These are phyloP conservation scores for Flaveria trinervia DNA, from an alignment of 129 eudicot genomes.

Conservation along the genomic window DNA sequence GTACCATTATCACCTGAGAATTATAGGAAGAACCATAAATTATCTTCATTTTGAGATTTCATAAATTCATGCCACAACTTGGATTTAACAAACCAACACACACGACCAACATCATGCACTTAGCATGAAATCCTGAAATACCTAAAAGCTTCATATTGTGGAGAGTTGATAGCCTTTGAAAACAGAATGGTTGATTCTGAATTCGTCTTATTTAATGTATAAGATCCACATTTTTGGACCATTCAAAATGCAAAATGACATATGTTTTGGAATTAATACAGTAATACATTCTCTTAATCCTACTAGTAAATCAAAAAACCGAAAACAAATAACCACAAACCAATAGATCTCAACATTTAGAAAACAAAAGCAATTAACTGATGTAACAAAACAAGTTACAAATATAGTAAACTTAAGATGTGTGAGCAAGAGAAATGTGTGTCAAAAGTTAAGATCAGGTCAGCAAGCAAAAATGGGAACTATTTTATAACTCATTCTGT, in stretches of 20 bases:
- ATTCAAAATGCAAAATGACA: not conserved
- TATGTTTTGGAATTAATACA: not conserved
- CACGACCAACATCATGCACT: slow-evolving; percentile 10
- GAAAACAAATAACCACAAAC: not conserved
- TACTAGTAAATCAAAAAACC: not conserved
- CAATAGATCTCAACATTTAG: no score
- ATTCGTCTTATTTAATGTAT: not conserved
- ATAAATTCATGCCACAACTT: not conserved
- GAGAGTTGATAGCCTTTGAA: not conserved
- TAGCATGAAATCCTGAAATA: not conserved
- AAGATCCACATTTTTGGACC: not conserved
- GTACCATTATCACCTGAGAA: slow-evolving; percentile 52
- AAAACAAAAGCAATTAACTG: not conserved
- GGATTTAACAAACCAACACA: not conserved
- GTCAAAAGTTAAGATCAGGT: slow-evolving; percentile 8
- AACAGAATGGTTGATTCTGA: not conserved
- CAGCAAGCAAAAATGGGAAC: slow-evolving; percentile 4
- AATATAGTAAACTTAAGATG: not conserved
- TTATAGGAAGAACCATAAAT: slow-evolving; percentile 6
- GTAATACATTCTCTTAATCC: not conserved
- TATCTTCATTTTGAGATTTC: slow-evolving; percentile 1
- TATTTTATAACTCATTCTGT: not conserved
- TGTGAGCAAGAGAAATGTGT: slow-evolving; percentile 5
- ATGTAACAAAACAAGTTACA: slow-evolving; percentile 11
- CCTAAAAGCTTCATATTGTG: not conserved